phyloP scores from a whole-genome alignment of 169 alveolate genomes.

The Plasmodium gonderi region DNA sequence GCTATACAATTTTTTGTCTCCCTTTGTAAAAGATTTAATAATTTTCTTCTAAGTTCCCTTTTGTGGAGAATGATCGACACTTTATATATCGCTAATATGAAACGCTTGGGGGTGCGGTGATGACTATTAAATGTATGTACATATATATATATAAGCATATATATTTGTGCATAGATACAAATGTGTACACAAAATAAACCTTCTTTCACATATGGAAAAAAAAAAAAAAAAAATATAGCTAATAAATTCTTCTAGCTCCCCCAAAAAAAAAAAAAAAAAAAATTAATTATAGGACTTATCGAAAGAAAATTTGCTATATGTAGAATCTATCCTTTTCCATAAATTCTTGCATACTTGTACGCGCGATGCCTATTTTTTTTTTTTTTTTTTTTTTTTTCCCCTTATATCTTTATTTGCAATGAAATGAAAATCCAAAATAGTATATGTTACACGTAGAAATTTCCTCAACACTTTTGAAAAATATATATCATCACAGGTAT shows the following conservation, averaged over 20 bases:
- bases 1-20: neutral
- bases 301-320: neutral
- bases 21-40: neutral
- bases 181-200: neutral
- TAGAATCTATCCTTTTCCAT: neutral
- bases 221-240: neutral
- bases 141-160: neutral
- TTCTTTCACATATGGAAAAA: neutral
- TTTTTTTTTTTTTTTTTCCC: neutral
- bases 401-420: neutral
- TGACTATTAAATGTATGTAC: neutral
- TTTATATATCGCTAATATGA: neutral
- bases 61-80: neutral
- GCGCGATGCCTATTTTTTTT: neutral
- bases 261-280: slow-evolving; percentile 7
- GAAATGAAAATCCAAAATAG: neutral
- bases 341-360: neutral
- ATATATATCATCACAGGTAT: neutral
- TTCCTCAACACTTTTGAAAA: neutral
- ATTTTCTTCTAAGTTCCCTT: neutral
- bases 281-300: neutral
- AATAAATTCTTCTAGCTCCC: neutral
- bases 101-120: neutral
- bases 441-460: neutral
- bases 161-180: neutral